Evolutionary conservation across 2,329 filamentous ascomycete genomes (phyloP), one percentile per base, ranked within the genome.

Genomic region (Neophaeococcomyces aloes): DNA sequence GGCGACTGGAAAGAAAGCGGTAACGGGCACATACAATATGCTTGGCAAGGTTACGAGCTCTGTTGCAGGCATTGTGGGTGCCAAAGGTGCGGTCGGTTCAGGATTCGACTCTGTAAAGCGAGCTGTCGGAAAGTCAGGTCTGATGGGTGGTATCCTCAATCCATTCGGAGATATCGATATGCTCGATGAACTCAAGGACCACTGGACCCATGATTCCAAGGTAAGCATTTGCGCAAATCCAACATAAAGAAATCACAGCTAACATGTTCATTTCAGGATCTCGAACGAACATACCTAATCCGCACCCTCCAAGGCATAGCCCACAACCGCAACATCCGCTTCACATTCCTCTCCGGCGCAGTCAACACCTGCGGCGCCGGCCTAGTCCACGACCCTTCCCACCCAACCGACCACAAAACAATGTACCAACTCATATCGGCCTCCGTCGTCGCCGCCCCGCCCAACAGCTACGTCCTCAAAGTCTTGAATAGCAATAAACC

Each of bases 341-440:
- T 98, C 84, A 95, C 88, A 1, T 96, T 98, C 69, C 69, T 98
- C 50, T 94, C 86, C 13, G 91, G 91, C 59, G 83, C 61, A 57
- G 89, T 96, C 61, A 91, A 89, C 63, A 83, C 80, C 56, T 88
- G 85, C 53, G 91, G 91, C 52, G 91, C 91, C 17, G 91, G 91
- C 46, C 75, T 98, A 8, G 79, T 98, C 1, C 91, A 98, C 64
- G 91, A 98, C 64, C 91, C 91, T 0, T 76, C 83, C 15, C 86
- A 91, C 61, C 89, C 89, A 0, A 79, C 78, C 30, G 87, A 96
- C 64, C 87, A 96, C 73, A 98, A 96, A 67, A 95, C 91, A 21
- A 98, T 98, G 89, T 98, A 96, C 67, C 91, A 98, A 63, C 76
- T 98, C 61, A 95, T 96, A 61, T 82, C 88, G 1, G 88, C 87